Evolutionary conservation across 352 stramenopile species (phyloP).

Genomic region (Blastocystis sp.): DNA sequence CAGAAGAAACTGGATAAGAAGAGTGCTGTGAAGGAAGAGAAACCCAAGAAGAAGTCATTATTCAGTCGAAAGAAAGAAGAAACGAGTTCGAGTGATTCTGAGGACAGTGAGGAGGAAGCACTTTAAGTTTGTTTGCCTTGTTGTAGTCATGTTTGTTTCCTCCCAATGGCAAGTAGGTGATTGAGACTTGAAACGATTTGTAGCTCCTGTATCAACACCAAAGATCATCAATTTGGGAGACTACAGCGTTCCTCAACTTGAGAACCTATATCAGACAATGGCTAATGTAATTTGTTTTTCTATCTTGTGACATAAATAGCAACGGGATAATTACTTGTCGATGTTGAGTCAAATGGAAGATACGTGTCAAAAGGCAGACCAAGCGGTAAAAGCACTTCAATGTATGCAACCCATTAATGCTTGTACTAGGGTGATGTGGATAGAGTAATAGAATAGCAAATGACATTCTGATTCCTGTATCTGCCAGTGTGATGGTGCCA

Average conservation of each 20-base stretch:
- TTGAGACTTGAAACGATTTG: background rate
- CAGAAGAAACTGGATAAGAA: background rate
- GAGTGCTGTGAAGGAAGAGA: background rate
- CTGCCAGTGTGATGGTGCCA: conserved; percentile 21
- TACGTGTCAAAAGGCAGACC: conserved; percentile 49
- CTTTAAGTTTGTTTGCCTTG: background rate
- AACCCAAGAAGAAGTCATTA: background rate
- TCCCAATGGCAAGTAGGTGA: background rate
- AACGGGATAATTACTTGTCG: background rate
- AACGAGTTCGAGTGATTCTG: background rate
- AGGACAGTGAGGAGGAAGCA: background rate
- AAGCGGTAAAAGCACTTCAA: conserved; percentile 36
- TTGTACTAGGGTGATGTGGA: background rate
- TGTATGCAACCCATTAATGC: conserved; percentile 32
- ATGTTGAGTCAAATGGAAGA: conserved; percentile 55
- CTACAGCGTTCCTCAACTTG: conserved; percentile 36
- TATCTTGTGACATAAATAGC: background rate
- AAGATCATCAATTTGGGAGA: conserved; percentile 39
- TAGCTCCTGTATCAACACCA: background rate
- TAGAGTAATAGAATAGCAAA: background rate
- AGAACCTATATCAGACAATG: conserved; percentile 28
- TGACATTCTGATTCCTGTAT: conserved; percentile 44
- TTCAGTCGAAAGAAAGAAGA: background rate
- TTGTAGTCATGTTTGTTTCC: background rate
- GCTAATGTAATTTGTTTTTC: background rate